Conservation (phyloP, 257 asterid genomes). For the Scutellaria galericulata region DNA sequence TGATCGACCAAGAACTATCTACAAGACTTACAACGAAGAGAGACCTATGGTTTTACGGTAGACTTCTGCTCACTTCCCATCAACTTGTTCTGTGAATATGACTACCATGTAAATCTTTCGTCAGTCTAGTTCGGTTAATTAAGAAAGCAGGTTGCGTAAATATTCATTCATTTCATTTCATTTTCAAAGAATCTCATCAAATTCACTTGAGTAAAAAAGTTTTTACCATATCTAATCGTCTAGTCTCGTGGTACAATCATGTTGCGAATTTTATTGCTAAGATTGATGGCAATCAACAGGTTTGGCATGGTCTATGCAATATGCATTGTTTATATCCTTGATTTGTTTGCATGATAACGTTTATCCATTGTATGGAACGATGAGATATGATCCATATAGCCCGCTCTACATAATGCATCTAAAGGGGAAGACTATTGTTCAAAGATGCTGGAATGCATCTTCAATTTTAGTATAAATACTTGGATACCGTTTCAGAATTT, state of each 20-base stretch:
- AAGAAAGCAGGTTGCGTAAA: conserved; percentile 24
- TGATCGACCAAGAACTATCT: conserved; percentile 13
- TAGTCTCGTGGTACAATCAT: too few species aligned
- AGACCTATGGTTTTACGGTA: conserved; percentile 3
- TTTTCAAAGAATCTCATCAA: background rate
- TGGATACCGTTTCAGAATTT: too few species aligned
- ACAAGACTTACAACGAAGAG: background rate
- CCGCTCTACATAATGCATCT: too few species aligned
- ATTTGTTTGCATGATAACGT: too few species aligned
- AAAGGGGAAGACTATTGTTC: too few species aligned
- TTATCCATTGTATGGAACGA: too few species aligned
- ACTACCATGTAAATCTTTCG: conserved; percentile 42
- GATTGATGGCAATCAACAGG: too few species aligned
- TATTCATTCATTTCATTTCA: conserved; percentile 14
- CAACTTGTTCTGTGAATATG: conserved; percentile 27
- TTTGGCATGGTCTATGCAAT: too few species aligned
- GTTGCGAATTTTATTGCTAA: too few species aligned
- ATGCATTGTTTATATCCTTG: too few species aligned
- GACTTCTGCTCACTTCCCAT: background rate
- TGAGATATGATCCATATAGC: too few species aligned
- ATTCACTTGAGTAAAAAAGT: background rate
- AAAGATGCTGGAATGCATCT: background rate
- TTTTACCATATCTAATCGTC: background rate
- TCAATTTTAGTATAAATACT: background rate
- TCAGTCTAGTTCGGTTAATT: conserved; percentile 28